Evolutionary conservation across 176 grass and related monocot genomes (phyloP).

Genomic region (Carex myosuroides): DNA sequence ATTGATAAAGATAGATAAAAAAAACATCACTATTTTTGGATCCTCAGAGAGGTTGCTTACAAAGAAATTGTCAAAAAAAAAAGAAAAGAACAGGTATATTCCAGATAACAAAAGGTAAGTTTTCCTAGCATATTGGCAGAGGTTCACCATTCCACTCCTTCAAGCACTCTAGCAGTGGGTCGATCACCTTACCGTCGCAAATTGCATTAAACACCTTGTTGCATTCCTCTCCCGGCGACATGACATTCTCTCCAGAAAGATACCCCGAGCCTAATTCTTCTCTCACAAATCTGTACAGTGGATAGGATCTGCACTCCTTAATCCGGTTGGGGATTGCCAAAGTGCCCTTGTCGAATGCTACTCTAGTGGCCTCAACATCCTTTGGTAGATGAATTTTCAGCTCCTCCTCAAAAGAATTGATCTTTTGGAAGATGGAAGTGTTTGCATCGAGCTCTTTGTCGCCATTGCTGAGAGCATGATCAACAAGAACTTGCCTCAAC

Average conservation of each 20-base stretch:
- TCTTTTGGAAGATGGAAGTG: conserved; percentile 35
- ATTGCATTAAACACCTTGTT: conserved; percentile 70
- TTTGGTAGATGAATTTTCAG: conserved; percentile 36
- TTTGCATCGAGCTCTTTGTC: conserved; percentile 24
- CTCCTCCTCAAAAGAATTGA: conserved; percentile 46
- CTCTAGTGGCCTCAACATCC: conserved; percentile 44
- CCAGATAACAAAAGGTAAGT: not conserved
- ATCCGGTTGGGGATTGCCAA: conserved; percentile 38
- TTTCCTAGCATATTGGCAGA: conserved; percentile 45
- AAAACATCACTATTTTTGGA: no score
- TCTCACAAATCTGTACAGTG: conserved; percentile 57
- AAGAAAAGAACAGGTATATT: not conserved
- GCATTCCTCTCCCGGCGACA: conserved; percentile 61
- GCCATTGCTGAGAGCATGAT: conserved; percentile 32
- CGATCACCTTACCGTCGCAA: conserved; percentile 47
- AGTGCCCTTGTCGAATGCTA: conserved; percentile 39
- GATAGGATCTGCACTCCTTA: conserved; percentile 62
- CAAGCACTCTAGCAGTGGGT: conserved; percentile 67
- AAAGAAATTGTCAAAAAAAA: not conserved
- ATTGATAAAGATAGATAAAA: no score
- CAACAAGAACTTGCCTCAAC: conserved; percentile 31
- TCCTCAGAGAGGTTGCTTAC: not conserved
- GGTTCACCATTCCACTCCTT: conserved; percentile 75
- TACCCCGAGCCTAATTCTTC: conserved; percentile 49
- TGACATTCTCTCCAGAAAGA: conserved; percentile 59